These are phyloP conservation scores for Metschnikowia cerradonensis DNA, from an alignment of 805 yeast species.

Conservation along the genomic window DNA sequence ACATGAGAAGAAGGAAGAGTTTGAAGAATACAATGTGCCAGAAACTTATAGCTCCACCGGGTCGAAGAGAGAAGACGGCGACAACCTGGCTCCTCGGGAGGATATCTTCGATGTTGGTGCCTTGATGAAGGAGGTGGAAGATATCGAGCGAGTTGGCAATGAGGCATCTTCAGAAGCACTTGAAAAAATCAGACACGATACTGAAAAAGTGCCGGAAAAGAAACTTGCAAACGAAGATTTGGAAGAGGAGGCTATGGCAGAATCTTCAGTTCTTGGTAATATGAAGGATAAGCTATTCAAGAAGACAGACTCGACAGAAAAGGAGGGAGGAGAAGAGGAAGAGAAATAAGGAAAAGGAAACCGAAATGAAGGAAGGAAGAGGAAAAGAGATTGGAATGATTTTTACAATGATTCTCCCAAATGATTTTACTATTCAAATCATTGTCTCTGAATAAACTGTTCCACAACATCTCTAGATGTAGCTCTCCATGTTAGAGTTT, in stretches of 20 bases:
- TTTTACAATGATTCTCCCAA: too few relatives aligned
- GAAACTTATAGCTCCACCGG: slow-evolving; percentile 11
- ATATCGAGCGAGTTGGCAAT: slow-evolving; percentile 37
- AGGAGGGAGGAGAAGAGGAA: neutral
- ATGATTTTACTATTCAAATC: neutral
- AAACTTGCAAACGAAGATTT: slow-evolving; percentile 11
- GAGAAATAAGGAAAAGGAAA: neutral
- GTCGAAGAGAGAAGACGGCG: slow-evolving; percentile 6
- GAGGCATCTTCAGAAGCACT: slow-evolving; percentile 10
- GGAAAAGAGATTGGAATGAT: too few relatives aligned
- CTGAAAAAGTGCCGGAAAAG: slow-evolving; percentile 1
- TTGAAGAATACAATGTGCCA: slow-evolving; percentile 17
- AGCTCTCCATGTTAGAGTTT: neutral
- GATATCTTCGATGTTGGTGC: slow-evolving; percentile 46
- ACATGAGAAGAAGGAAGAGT: neutral
- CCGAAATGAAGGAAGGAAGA: neutral
- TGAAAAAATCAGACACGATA: slow-evolving; percentile 8
- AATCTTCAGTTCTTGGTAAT: slow-evolving; percentile 6
- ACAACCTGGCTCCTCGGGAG: slow-evolving; percentile 2
- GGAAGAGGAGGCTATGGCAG: slow-evolving; percentile 10
- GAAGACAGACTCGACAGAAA: neutral
- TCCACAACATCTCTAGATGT: neutral
- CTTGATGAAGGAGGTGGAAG: slow-evolving; percentile 40
- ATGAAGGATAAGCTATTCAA: slow-evolving; percentile 5
- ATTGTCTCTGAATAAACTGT: neutral